These are phyloP conservation scores for Parastagonospora avenae DNA, from an alignment of 2,329 filamentous ascomycete genomes.

Conservation along the genomic window DNA sequence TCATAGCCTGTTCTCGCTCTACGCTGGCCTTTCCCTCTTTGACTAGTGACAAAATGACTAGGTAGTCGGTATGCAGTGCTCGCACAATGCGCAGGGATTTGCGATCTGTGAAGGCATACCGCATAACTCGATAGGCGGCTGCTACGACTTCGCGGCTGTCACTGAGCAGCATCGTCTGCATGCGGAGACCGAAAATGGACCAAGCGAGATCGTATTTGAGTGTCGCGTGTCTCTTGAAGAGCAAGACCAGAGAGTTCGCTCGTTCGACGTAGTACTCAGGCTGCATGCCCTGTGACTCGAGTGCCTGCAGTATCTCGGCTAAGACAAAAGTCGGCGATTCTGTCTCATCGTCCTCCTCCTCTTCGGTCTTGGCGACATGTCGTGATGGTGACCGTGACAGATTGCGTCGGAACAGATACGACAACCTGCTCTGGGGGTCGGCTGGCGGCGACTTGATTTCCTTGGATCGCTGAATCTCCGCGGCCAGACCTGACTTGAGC, in stretches of 20 bases:
- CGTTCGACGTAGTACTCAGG: slow-evolving; percentile 95
- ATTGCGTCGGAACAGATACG: slow-evolving; percentile 62
- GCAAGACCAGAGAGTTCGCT: slow-evolving; percentile 88
- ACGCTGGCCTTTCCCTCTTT: slow-evolving; percentile 98
- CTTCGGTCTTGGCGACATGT: slow-evolving; percentile 58
- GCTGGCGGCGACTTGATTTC: slow-evolving; percentile 56
- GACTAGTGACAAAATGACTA: slow-evolving; percentile 88
- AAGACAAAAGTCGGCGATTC: slow-evolving; percentile 93
- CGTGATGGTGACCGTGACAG: slow-evolving; percentile 59
- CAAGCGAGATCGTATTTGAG: slow-evolving; percentile 97
- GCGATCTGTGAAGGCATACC: slow-evolving; percentile 92
- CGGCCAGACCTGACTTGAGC: slow-evolving; percentile 63
- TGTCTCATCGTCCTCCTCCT: slow-evolving; percentile 68
- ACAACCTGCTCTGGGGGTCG: slow-evolving; percentile 57
- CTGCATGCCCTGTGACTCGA: slow-evolving; percentile 85
- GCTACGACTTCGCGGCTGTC: slow-evolving; percentile 96
- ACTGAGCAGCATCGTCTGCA: slow-evolving; percentile 95
- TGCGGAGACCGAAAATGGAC: slow-evolving; percentile 90
- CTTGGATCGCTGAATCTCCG: slow-evolving; percentile 64
- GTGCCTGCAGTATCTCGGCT: slow-evolving; percentile 84
- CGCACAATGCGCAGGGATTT: slow-evolving; percentile 88
- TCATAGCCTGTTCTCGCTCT: slow-evolving; percentile 94
- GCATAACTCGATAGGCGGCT: slow-evolving; percentile 88
- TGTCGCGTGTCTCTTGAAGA: slow-evolving; percentile 92
- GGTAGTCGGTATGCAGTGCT: slow-evolving; percentile 84